Evolutionary conservation across 2,329 filamentous ascomycete genomes (phyloP), one percentile per base, ranked within the genome.

Genomic region (Penicillium digitatum): DNA sequence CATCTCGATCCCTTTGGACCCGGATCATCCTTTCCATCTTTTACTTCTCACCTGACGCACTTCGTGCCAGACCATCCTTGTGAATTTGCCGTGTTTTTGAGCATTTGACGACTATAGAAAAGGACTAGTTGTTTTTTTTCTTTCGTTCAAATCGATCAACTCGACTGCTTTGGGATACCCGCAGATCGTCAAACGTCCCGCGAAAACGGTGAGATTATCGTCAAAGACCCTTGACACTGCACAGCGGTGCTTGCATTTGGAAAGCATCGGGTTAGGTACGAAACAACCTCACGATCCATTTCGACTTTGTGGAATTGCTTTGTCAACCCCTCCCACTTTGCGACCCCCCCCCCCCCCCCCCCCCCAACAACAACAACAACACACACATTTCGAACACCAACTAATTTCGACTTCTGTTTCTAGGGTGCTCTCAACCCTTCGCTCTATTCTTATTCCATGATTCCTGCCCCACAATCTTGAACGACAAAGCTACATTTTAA

Each of bases 1-100:
- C 68, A 70, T 66, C 65, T 69, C 61, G 59, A 66, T 68, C 64
- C 69, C 70, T 70, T 69, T 69, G 69, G 48, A 43, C 20, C 38
- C 38, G 29, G 65, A 62, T 63, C 62, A 65, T 61, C 62, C 54
- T 62, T 54, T 51, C 59, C 62, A 59, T 60, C 58, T 51, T 61
- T 56, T 56, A 61, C 55, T 57, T 47, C 55, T 55, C 58, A 52
- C 55, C 65, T 59, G 51, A 62, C 57, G 50, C 62, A 57, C 54
- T 53, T 62, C 58, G 54, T 56, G 46, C 60, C 47, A 24, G 44
- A 54, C 51, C 14, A 47, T 53, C 44, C 31, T 48, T 49, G 44
- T 56, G 57, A 54, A 54, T 62, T 48, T 47, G 57, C 61, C 18
- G 39, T 54, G 50, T 46, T 56, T 58, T 58, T 43, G 55, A 60